phyloP scores from a whole-genome alignment of 495 filamentous ascomycete genomes.

The Lasiosphaeris hirsuta region DNA sequence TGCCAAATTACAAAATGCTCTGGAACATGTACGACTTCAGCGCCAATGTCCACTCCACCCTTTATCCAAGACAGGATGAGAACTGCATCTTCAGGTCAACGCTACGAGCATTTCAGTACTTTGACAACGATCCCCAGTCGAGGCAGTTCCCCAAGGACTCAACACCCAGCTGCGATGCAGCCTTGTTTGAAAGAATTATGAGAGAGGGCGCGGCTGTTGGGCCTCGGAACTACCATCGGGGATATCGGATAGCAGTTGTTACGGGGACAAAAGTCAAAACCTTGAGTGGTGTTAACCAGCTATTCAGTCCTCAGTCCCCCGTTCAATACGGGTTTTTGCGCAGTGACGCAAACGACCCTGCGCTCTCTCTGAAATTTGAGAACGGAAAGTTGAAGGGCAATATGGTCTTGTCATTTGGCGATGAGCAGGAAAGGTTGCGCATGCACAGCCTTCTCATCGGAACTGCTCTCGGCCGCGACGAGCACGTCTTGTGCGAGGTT shows the following conservation, averaged over 20 bases:
- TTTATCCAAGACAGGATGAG: constrained; percentile 65
- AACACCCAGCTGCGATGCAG: constrained; percentile 62
- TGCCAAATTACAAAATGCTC: constrained; percentile 69
- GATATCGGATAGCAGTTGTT: constrained; percentile 69
- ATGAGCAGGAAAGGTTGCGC: constrained; percentile 59
- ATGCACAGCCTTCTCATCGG: constrained; percentile 69
- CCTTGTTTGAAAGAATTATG: constrained; percentile 65
- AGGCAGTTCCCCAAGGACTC: constrained; percentile 70
- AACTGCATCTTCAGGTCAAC: constrained; percentile 59
- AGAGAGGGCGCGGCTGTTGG: constrained; percentile 64
- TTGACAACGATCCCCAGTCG: constrained; percentile 62
- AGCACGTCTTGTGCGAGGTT: constrained; percentile 60
- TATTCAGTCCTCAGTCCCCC: constrained; percentile 55
- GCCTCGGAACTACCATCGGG: constrained; percentile 63
- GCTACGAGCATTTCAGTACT: constrained; percentile 68
- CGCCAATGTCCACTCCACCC: constrained; percentile 62
- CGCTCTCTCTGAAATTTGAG: constrained; percentile 65
- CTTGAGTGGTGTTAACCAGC: constrained; percentile 66
- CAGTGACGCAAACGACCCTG: constrained; percentile 62
- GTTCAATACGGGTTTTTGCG: constrained; percentile 70
- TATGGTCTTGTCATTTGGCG: constrained; percentile 71
- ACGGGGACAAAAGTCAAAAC: constrained; percentile 74
- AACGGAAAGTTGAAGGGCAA: constrained; percentile 61
- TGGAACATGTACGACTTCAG: constrained; percentile 82
- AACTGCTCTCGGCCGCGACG: constrained; percentile 56